Conservation (phyloP, 257 asterid genomes). For the Scutellaria barbata region DNA sequence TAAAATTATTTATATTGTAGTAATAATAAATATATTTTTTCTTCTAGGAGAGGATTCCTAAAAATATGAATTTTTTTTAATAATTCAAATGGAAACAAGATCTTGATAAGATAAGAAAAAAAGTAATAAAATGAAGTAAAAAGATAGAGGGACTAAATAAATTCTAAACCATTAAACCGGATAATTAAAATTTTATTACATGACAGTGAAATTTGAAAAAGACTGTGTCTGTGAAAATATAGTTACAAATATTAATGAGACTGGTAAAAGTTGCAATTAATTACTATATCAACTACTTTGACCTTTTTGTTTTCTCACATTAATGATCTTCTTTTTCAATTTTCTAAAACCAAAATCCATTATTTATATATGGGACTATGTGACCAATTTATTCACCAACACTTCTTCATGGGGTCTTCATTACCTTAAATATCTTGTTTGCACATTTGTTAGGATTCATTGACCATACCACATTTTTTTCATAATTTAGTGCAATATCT, state of each 20-base stretch:
- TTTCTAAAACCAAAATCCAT: neutral
- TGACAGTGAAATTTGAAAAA: neutral
- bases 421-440: neutral
- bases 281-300: constrained; percentile 10
- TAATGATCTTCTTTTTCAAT: neutral
- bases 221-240: constrained; percentile 7
- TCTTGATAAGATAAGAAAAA: neutral
- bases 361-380: no score
- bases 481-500: no score
- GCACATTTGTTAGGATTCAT: no score
- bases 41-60: no score
- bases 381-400: no score
- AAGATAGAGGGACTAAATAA: no score
- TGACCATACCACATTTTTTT: no score
- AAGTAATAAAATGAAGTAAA: no score
- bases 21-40: no score
- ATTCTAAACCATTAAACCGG: no score
- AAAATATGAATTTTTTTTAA: neutral
- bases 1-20: no score
- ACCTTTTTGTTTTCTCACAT: neutral
- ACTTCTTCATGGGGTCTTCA: no score
- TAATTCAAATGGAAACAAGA: neutral
- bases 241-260: neutral
- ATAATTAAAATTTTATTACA: neutral
- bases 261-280: neutral